Conservation (phyloP, 345 rosid genomes). For the Excoecaria agallocha region DNA sequence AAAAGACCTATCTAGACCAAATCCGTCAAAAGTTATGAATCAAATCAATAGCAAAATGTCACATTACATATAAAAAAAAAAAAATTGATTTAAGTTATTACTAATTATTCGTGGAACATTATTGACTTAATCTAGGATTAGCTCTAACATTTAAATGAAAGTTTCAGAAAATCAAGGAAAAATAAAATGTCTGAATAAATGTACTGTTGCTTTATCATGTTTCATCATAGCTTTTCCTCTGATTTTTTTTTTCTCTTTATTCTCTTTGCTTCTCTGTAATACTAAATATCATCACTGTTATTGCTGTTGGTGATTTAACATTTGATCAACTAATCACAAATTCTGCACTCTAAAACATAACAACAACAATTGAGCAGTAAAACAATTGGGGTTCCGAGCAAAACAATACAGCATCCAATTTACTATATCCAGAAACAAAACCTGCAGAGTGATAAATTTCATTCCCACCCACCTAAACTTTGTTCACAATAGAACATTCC, state of each 20-base stretch:
- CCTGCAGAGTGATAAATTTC: not conserved
- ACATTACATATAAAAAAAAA: too few species aligned
- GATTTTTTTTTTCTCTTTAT: not conserved
- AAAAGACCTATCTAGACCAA: too few species aligned
- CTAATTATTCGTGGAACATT: too few species aligned
- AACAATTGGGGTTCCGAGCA: not conserved
- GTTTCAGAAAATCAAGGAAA: too few species aligned
- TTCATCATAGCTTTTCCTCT: not conserved
- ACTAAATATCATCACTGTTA: not conserved
- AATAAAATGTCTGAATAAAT: not conserved
- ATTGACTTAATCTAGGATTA: too few species aligned
- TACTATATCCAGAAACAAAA: not conserved
- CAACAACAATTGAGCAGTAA: not conserved
- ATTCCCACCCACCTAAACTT: not conserved
- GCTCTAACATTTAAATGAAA: too few species aligned
- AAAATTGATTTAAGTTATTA: too few species aligned
- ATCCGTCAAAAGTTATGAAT: too few species aligned
- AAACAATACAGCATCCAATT: not conserved
- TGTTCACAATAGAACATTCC: not conserved
- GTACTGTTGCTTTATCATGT: not conserved
- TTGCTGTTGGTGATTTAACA: too few species aligned
- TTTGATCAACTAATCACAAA: too few species aligned
- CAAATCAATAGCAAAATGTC: too few species aligned
- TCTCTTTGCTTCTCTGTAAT: not conserved
- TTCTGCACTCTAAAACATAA: not conserved